These are phyloP conservation scores for Acanthamoeba castellanii DNA, from an alignment of 208 protist species.

Conservation along the genomic window DNA sequence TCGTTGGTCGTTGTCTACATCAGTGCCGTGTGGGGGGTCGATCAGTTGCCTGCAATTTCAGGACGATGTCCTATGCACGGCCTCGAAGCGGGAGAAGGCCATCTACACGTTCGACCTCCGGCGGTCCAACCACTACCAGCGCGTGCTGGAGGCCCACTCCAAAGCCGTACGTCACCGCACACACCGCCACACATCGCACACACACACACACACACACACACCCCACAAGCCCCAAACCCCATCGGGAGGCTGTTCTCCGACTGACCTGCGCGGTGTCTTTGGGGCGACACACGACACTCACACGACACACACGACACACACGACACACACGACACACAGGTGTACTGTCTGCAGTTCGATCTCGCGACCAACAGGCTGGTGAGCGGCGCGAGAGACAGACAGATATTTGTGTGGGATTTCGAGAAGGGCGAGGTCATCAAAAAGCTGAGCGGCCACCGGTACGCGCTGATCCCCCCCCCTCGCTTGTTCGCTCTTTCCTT, in stretches of 20 bases:
- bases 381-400: constrained; percentile 1
- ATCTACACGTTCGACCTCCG: constrained; percentile 69
- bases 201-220: too few species aligned
- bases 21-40: constrained; percentile 58
- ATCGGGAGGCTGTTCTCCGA: too few species aligned
- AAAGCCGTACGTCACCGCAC: neutral
- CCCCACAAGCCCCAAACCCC: neutral
- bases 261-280: too few species aligned
- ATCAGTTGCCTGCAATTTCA: constrained; percentile 71
- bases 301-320: too few species aligned
- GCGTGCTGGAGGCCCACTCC: constrained; percentile 33
- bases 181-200: too few species aligned
- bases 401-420: constrained; percentile 74
- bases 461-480: neutral
- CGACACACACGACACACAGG: too few species aligned
- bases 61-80: constrained; percentile 63
- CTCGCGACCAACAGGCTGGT: constrained; percentile 56
- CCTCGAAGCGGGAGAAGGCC: constrained; percentile 67
- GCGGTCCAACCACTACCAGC: constrained; percentile 58
- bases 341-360: constrained; percentile 71
- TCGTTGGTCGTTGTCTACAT: too few species aligned
- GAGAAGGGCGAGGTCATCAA: constrained; percentile 60
- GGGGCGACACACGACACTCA: too few species aligned
- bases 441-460: constrained; percentile 68
- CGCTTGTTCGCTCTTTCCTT: neutral